A percentile compares a stretch with the other conserved stretches of the same genome.
Evolutionary conservation across 2,329 filamentous ascomycete genomes (phyloP).

Genomic region (Trichoderma arundinaceum): DNA sequence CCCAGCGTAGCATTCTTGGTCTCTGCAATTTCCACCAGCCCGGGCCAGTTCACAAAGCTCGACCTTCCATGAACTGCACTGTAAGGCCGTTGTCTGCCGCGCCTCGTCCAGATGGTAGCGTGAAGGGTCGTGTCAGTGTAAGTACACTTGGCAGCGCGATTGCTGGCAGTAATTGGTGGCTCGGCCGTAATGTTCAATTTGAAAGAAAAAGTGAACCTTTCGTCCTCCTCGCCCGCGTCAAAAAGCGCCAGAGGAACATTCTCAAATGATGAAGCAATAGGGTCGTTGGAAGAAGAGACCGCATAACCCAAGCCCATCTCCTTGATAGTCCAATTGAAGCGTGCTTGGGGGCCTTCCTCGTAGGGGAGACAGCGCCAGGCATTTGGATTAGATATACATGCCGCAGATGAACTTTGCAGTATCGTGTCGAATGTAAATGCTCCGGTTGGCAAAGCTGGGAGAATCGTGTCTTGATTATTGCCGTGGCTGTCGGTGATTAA

Average conservation of each 20-base stretch:
- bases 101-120: slow-evolving; percentile 65
- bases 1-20: slow-evolving; percentile 45
- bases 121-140: slow-evolving; percentile 62
- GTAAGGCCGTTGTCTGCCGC: slow-evolving; percentile 30
- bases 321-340: slow-evolving; percentile 67
- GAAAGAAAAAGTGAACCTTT: slow-evolving; percentile 65
- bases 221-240: slow-evolving; percentile 53
- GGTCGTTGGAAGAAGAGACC: slow-evolving; percentile 62
- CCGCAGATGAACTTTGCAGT: slow-evolving; percentile 57
- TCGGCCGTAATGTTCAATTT: slow-evolving; percentile 58
- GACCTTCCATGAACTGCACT: not conserved
- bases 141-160: slow-evolving; percentile 59
- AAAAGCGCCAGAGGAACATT: slow-evolving; percentile 57
- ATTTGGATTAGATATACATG: slow-evolving; percentile 62
- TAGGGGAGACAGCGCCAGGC: slow-evolving; percentile 70
- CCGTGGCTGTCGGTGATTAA: not conserved
- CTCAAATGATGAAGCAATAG: slow-evolving; percentile 61
- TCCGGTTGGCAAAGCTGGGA: slow-evolving; percentile 60
- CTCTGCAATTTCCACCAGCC: slow-evolving; percentile 61
- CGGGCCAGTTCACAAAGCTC: slow-evolving; percentile 56
- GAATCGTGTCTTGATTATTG: not conserved
- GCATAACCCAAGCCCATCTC: slow-evolving; percentile 51
- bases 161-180: slow-evolving; percentile 52
- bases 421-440: slow-evolving; percentile 66
- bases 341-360: slow-evolving; percentile 50